These are phyloP conservation scores for Pedinophyceae sp. DNA, from an alignment of 139 green algal species.

Conservation along the genomic window DNA sequence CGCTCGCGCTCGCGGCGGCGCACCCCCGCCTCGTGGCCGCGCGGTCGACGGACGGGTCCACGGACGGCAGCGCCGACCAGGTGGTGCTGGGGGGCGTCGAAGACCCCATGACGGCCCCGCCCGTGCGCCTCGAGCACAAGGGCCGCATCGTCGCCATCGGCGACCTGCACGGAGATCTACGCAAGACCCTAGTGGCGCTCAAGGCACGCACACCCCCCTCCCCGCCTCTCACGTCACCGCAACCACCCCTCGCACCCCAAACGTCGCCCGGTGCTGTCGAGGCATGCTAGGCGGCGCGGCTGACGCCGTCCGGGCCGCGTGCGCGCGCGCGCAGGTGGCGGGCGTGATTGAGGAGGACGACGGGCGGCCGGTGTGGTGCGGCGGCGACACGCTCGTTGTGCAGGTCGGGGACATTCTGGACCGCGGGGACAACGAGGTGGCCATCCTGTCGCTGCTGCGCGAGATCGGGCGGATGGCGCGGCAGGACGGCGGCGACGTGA, in stretches of 20 bases:
- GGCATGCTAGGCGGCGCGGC: too few relatives aligned
- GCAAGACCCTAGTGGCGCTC: conserved; percentile 57
- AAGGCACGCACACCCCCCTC: too few relatives aligned
- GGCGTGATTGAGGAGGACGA: conserved; percentile 37
- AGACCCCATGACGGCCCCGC: not conserved
- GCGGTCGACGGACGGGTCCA: too few relatives aligned
- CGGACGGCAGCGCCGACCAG: too few relatives aligned
- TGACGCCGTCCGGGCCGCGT: too few relatives aligned
- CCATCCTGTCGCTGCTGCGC: conserved; percentile 58
- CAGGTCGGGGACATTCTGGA: conserved; percentile 86
- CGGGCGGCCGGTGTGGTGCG: conserved; percentile 39
- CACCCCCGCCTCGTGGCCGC: too few relatives aligned
- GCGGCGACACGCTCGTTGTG: conserved; percentile 66
- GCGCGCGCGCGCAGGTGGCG: too few relatives aligned
- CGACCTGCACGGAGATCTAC: conserved; percentile 77
- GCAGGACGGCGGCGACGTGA: conserved; percentile 58
- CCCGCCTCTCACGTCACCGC: too few relatives aligned
- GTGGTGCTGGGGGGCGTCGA: not conserved
- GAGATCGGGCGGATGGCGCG: conserved; percentile 60
- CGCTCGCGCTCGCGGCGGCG: too few relatives aligned
- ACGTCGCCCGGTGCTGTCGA: too few relatives aligned
- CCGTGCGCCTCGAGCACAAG: not conserved
- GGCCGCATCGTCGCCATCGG: conserved; percentile 14
- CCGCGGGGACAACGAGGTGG: conserved; percentile 72
- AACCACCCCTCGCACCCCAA: too few relatives aligned